A percentile compares a stretch with the other conserved stretches of the same genome.
phyloP scores from a whole-genome alignment of 495 filamentous ascomycete genomes.

The Parachaetomium inaequale region DNA sequence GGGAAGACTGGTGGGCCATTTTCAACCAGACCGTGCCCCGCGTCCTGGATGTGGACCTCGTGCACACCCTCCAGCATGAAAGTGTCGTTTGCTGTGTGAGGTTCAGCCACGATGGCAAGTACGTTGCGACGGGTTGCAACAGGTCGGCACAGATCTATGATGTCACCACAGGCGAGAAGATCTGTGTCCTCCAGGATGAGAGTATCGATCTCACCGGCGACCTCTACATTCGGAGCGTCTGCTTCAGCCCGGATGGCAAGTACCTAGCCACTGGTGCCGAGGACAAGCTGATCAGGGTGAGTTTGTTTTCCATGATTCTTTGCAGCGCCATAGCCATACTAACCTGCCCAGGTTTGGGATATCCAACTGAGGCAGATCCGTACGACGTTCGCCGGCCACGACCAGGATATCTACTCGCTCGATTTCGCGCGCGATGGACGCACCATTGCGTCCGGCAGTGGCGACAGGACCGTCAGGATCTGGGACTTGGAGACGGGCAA shows the following conservation, averaged over 20 bases:
- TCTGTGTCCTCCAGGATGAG: slow-evolving; percentile 78
- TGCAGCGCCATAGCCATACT: background rate
- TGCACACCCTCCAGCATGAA: slow-evolving; percentile 82
- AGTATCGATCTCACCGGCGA: slow-evolving; percentile 78
- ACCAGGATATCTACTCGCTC: slow-evolving; percentile 92
- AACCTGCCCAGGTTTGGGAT: slow-evolving; percentile 71
- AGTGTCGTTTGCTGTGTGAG: slow-evolving; percentile 89
- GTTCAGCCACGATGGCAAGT: slow-evolving; percentile 85
- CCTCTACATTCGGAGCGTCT: slow-evolving; percentile 86
- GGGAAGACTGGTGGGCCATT: slow-evolving; percentile 81
- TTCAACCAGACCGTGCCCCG: slow-evolving; percentile 84
- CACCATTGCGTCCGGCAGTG: slow-evolving; percentile 84
- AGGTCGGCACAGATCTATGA: slow-evolving; percentile 88
- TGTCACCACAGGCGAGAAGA: slow-evolving; percentile 70
- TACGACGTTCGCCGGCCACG: slow-evolving; percentile 78
- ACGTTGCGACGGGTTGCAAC: slow-evolving; percentile 86
- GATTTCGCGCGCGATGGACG: slow-evolving; percentile 85
- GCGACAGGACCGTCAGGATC: slow-evolving; percentile 81
- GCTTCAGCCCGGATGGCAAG: slow-evolving; percentile 87
- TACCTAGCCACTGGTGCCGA: slow-evolving; percentile 87
- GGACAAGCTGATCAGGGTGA: slow-evolving; percentile 85
- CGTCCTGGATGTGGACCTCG: slow-evolving; percentile 78
- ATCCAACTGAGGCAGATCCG: slow-evolving; percentile 71
- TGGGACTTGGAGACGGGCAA: slow-evolving; percentile 80
- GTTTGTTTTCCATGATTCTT: slow-evolving; percentile 26